Evolutionary conservation across 441 rosid genomes (phyloP).

Genomic region (Flueggea neowawraea): DNA sequence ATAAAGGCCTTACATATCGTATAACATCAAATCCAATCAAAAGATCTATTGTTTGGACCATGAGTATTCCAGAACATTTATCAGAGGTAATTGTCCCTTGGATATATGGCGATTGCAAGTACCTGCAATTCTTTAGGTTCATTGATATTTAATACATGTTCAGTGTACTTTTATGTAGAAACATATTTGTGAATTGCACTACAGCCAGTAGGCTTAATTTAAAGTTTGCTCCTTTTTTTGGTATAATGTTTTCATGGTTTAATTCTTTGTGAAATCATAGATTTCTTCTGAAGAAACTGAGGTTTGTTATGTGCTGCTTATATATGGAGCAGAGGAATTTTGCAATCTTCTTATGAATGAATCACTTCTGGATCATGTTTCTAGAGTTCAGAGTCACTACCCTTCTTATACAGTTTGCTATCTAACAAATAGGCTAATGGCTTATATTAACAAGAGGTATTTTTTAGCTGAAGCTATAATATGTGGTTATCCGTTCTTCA

Average conservation of each 20-base stretch:
- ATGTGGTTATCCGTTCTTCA: not conserved
- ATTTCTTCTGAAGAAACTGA: conserved; percentile 42
- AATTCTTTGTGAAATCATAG: conserved; percentile 31
- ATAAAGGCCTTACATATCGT: conserved; percentile 72
- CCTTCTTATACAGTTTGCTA: conserved; percentile 74
- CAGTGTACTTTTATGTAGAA: not conserved
- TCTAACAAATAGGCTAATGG: conserved; percentile 81
- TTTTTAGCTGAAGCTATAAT: conserved; percentile 2
- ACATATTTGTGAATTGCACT: not conserved
- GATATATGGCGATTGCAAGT: not conserved
- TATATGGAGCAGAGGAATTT: conserved; percentile 87
- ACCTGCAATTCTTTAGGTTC: not conserved
- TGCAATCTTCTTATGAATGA: conserved; percentile 65
- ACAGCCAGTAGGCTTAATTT: not conserved
- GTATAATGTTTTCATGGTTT: not conserved
- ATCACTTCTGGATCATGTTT: conserved; percentile 56
- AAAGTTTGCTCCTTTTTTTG: not conserved
- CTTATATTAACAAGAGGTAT: conserved; percentile 79
- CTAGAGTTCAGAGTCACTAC: conserved; percentile 55
- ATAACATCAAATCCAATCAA: conserved; percentile 76
- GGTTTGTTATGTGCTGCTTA: conserved; percentile 59
- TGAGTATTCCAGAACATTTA: conserved; percentile 71
- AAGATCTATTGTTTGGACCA: conserved; percentile 88
- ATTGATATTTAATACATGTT: not conserved
- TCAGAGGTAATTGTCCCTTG: conserved; percentile 46